Evolutionary conservation across 176 grass and related monocot genomes (phyloP).

Genomic region (Paspalum notatum): DNA sequence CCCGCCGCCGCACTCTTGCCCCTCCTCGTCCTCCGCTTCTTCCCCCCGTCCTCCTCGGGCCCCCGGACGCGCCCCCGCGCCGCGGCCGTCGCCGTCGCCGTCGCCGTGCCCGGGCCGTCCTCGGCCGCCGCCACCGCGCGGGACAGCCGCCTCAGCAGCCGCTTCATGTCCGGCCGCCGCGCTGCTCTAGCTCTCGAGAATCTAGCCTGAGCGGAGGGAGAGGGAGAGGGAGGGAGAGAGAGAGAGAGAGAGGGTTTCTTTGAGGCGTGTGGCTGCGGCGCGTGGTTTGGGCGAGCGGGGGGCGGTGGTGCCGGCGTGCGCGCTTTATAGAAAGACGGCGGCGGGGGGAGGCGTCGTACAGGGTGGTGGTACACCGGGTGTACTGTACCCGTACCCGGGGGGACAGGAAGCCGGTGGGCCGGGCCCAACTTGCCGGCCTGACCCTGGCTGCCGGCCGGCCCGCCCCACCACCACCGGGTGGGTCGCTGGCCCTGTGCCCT

Average conservation of each 20-base stretch:
- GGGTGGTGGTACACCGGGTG: not conserved
- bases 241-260: not conserved
- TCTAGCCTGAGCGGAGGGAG: too few species aligned
- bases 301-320: not conserved
- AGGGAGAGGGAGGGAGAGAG: not conserved
- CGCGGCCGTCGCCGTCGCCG: not conserved
- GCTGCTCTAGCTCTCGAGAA: not conserved
- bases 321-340: constrained; percentile 24
- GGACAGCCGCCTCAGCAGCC: constrained; percentile 61
- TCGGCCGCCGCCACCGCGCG: constrained; percentile 52
- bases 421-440: constrained; percentile 26
- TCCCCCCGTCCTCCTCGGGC: not conserved
- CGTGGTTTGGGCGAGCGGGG: not conserved
- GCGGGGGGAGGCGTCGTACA: not conserved
- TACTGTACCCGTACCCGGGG: too few species aligned
- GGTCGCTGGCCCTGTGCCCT: too few species aligned
- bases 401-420: constrained; percentile 36
- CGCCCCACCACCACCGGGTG: not conserved
- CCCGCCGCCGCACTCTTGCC: not conserved
- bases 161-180: constrained; percentile 47
- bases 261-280: not conserved
- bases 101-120: not conserved
- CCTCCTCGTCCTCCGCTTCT: not conserved
- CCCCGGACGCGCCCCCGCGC: not conserved
- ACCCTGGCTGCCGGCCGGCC: not conserved